Base-by-base conservation (phyloP, 2,329 filamentous ascomycete species). In the Geosmithia putterillii region DNA sequence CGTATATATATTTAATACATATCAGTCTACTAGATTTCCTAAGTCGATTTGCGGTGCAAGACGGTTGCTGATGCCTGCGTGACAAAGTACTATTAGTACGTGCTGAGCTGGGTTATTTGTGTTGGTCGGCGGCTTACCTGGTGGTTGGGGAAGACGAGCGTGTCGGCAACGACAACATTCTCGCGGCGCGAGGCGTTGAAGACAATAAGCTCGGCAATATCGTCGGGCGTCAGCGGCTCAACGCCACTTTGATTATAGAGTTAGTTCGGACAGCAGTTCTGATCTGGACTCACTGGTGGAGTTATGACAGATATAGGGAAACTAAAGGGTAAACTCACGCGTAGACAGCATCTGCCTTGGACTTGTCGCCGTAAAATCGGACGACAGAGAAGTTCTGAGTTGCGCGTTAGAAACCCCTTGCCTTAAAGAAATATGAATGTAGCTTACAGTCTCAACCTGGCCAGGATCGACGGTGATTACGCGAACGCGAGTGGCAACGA, bases 401-500 rank as follows among this genome's bases (percentile, higher is more conserved):
- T 3, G 38, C 21, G 25, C 10, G 21, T 39, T 28, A 35, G 19
- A 15, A 25, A n/a, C n/a, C n/a, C n/a, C 9, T 20, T 14, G 19
- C 37, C 36, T 20, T 21, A 18, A 22, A 19, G 25, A 32, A 14
- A 10, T 1, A 20, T 20, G 32, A n/a, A n/a, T n/a, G n/a, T 12
- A 18, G 38, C 69, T 47, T 63, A 81, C 79, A 38, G 89, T 95
- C 71, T 95, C 87, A 40, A 95, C 88, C 65, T 94, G 88, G 21
- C 89, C 89, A 0, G 89, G 89, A 55, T 95, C 89, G 54, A 95
- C 74, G 62, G 87, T 85, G 48, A 95, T 94, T 47, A 95, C 72
- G 44, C 89, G 71, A 48, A 95, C 86, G 44, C 84, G 73, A 17
- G 82, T 86, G 7, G 83, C 72, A 51, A 95, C 82, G 46, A 94